These are phyloP conservation scores for Colletotrichum cuscutae DNA, from an alignment of 2,329 filamentous ascomycete genomes.

Conservation along the genomic window DNA sequence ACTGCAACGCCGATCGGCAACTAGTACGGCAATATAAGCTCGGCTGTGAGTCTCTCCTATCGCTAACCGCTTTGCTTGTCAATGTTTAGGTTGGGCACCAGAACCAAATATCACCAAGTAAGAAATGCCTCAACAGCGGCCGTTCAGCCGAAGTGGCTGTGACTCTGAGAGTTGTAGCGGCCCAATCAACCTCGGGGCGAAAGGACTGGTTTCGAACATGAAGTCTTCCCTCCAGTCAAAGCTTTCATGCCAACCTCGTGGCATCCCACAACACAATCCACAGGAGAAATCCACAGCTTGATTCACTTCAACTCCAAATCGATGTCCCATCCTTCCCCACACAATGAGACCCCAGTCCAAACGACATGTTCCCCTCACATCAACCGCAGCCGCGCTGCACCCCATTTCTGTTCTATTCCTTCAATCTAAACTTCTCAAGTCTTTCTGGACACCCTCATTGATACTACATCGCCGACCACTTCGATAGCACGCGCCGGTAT, in stretches of 20 bases:
- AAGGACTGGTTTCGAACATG: background rate
- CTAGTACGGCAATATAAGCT: background rate
- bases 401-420: background rate
- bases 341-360: slow-evolving; percentile 11
- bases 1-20: background rate
- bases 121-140: slow-evolving; percentile 13
- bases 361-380: slow-evolving; percentile 2
- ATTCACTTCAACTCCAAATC: slow-evolving; percentile 5
- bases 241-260: slow-evolving; percentile 17
- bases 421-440: background rate
- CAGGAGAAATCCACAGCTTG: slow-evolving; percentile 7
- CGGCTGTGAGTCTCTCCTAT: background rate
- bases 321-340: slow-evolving; percentile 16
- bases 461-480: background rate
- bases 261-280: background rate
- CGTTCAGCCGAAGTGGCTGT: background rate
- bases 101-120: background rate
- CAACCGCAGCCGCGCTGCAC: slow-evolving; percentile 1
- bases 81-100: background rate
- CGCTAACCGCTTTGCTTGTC: background rate
- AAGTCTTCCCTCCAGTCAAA: slow-evolving; percentile 28
- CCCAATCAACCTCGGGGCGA: slow-evolving; percentile 2
- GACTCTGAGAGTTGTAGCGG: slow-evolving; percentile 1
- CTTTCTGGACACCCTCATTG: background rate
- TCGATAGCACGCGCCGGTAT: slow-evolving; percentile 4